A percentile compares a stretch with the other conserved stretches of the same genome.
Conservation (phyloP, 768 basidiomycete species). For the Phlebiopsis gigantea region DNA sequence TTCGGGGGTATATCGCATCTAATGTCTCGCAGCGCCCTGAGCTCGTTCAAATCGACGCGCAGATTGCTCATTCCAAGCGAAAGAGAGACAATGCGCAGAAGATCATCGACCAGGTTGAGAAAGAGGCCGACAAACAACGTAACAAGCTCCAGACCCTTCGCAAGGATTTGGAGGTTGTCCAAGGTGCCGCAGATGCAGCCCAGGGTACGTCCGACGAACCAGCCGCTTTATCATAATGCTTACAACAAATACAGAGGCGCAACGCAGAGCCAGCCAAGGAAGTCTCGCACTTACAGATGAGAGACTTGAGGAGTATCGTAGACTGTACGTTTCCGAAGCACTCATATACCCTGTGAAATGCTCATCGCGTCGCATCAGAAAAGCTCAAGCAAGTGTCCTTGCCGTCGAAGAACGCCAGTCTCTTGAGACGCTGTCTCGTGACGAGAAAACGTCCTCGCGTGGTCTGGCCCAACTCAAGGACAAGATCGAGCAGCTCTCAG, state of each 20-base stretch:
- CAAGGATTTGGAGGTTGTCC: constrained; percentile 62
- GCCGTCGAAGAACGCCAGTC: constrained; percentile 86
- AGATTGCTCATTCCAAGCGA: constrained; percentile 79
- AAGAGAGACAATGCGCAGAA: constrained; percentile 70
- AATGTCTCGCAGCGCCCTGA: constrained; percentile 64
- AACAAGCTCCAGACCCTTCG: constrained; percentile 50
- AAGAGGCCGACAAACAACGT: constrained; percentile 49
- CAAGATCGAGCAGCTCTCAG: constrained; percentile 58
- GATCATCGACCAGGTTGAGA: constrained; percentile 56
- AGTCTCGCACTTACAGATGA: constrained; percentile 79
- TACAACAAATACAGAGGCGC: constrained; percentile 77
- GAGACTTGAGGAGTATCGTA: constrained; percentile 82
- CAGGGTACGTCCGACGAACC: constrained; percentile 53
- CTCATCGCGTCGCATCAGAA: constrained; percentile 38
- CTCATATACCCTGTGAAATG: constrained; percentile 16
- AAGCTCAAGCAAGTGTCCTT: constrained; percentile 70
- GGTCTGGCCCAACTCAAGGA: constrained; percentile 62
- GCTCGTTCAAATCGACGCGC: constrained; percentile 76
- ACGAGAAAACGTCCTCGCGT: constrained; percentile 71
- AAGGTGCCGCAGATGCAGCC: constrained; percentile 68
- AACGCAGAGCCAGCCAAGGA: constrained; percentile 62
- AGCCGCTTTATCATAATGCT: too few species aligned
- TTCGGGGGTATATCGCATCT: not conserved
- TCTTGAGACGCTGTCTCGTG: constrained; percentile 73
- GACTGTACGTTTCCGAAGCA: constrained; percentile 53